Evolutionary conservation across 768 basidiomycete genomes (phyloP).

Genomic region (Boletus rubroflammeus): DNA sequence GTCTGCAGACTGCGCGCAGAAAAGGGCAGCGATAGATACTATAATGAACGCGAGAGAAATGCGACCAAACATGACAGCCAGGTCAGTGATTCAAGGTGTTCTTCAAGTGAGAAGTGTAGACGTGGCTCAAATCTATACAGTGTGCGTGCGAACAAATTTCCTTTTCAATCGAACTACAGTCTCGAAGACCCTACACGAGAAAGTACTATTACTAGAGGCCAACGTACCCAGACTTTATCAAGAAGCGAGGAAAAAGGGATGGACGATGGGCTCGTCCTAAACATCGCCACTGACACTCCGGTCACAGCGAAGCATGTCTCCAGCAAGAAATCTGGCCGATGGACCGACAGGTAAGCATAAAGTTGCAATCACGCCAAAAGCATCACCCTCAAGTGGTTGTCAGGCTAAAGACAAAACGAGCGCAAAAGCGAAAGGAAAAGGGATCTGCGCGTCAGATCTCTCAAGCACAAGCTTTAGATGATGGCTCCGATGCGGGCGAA

Average conservation of each 20-base stretch:
- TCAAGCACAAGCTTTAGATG: conserved; percentile 11
- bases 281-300: conserved; percentile 49
- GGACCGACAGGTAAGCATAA: conserved; percentile 69
- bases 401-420: conserved; percentile 75
- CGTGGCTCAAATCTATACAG: conserved; percentile 16
- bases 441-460: conserved; percentile 25
- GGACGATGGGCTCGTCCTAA: conserved; percentile 77
- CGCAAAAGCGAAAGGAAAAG: conserved; percentile 54
- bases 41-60: conserved; percentile 59
- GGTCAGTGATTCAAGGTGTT: conserved; percentile 2
- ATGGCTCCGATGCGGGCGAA: conserved; percentile 14
- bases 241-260: conserved; percentile 29
- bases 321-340: conserved; percentile 59
- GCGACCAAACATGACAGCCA: conserved; percentile 50
- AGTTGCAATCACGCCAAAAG: neutral
- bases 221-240: neutral
- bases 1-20: conserved; percentile 69
- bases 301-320: conserved; percentile 25
- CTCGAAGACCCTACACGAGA: neutral
- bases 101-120: conserved; percentile 14
- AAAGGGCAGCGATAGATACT: conserved; percentile 62
- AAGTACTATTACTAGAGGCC: neutral
- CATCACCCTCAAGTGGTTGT: conserved; percentile 2
- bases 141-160: conserved; percentile 23
- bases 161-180: conserved; percentile 7